Percentiles rank a stretch among this genome's conserved stretches.
Conservation (phyloP, 805 yeast species). For the Kodamaea jinghongensis region DNA sequence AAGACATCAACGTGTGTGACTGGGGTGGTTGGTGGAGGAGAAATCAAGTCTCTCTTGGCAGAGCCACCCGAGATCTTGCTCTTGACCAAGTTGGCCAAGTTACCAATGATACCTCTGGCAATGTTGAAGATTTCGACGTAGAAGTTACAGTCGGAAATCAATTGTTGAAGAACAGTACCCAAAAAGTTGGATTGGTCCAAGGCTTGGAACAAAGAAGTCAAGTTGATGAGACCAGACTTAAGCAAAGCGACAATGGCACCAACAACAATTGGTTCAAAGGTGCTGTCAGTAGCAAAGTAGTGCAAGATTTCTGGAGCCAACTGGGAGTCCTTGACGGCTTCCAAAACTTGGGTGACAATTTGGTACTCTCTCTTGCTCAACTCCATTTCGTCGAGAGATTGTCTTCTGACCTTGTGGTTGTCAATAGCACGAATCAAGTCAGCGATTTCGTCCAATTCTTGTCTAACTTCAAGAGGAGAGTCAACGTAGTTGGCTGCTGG, state of each 20-base stretch:
- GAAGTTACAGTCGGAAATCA: constrained; percentile 37
- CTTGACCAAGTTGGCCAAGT: constrained; percentile 27
- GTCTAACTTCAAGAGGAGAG: constrained; percentile 10
- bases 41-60: constrained; percentile 18
- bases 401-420: constrained; percentile 28
- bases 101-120: constrained; percentile 26
- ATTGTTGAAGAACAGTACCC: constrained; percentile 30
- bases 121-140: constrained; percentile 33
- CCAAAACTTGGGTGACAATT: constrained; percentile 39
- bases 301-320: constrained; percentile 35
- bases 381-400: constrained; percentile 18
- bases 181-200: constrained; percentile 38
- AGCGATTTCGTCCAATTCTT: constrained; percentile 16
- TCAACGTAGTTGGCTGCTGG: constrained; percentile 22
- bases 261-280: constrained; percentile 28
- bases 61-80: constrained; percentile 18
- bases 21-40: constrained; percentile 7
- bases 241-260: constrained; percentile 27
- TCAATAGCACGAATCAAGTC: constrained; percentile 23
- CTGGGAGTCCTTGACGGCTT: constrained; percentile 34
- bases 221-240: constrained; percentile 32
- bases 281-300: constrained; percentile 27
- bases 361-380: constrained; percentile 36
- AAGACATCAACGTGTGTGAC: constrained; percentile 8
- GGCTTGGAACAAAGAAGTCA: constrained; percentile 31